Evolutionary conservation across 306 rosid genomes (phyloP), one percentile per base, ranked within the genome.

Genomic region (Castanea crenata): DNA sequence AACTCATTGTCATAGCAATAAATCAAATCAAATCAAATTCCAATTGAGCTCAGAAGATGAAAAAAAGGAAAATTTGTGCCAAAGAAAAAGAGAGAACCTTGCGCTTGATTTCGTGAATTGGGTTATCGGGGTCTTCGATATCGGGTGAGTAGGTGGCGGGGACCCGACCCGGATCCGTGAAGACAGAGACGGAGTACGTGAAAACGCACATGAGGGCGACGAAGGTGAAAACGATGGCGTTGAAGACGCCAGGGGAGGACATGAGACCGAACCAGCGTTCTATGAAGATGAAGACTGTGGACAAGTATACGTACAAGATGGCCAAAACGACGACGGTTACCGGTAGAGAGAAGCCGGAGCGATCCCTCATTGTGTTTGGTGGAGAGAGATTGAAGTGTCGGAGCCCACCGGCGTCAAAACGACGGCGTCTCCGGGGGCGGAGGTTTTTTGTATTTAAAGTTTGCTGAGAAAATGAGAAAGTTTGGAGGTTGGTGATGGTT

Each of bases 21-120:
- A 41, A 41, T 41, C 46, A 41, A 27, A 41, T 41, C 46, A 41
- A 27, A 63, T 27, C 41, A 63, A 62, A 12, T 29, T 35, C 38
- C 12, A 58, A 21, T 21, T 1, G 13, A 21, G 64, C 64, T 19
- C 31, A 21, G 21, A 8, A 21, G 11, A 21, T 12, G 13, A 25
- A 25, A 25, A 25, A 25, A 23, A 21, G 67, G 25, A 59, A 59
- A 4, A 13, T 31, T 59, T 9, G 11, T 20, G 65, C 23, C 1
- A 25, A 16, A 10, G 31, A 63, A 63, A 63, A 63, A 63, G 69
- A 63, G 8, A 27, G 76, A 78, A 93, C 99, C 99, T 95, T 95
- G 81, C 99, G 98, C 89, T 95, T 95, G 92, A 93, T 95, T 87
- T 95, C 99, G 62, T 95, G 99, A 23, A 93, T 74, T 56, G 96